A percentile compares a stretch with the other conserved stretches of the same genome.
Conservation (phyloP, 306 rosid species). For the Corylus americana region DNA sequence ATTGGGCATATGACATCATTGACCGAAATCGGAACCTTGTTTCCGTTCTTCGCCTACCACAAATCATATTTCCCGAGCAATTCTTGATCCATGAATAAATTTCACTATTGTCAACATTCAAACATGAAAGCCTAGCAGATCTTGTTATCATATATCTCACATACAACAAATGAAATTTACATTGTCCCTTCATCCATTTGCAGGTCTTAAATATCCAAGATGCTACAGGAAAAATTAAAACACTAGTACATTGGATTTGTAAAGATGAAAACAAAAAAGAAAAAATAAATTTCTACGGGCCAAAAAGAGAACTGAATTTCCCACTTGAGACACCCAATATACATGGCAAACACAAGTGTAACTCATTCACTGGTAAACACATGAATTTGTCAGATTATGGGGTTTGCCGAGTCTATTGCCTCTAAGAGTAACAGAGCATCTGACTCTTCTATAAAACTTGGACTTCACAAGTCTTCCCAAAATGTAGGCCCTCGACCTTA, state of each 20-base stretch:
- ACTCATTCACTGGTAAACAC: slow-evolving; percentile 49
- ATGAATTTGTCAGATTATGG: slow-evolving; percentile 51
- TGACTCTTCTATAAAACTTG: slow-evolving; percentile 61
- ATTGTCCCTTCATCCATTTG: background rate
- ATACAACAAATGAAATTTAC: background rate
- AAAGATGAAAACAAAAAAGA: background rate
- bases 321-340: background rate
- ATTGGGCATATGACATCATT: too few relatives aligned
- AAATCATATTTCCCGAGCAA: background rate
- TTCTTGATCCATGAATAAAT: background rate
- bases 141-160: background rate
- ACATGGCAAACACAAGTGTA: background rate
- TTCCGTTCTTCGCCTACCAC: too few relatives aligned
- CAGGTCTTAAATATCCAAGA: slow-evolving; percentile 1
- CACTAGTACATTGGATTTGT: background rate
- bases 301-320: background rate
- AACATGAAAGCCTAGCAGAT: background rate
- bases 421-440: slow-evolving; percentile 65
- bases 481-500: slow-evolving; percentile 85
- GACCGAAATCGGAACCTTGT: too few relatives aligned
- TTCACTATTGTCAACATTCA: too few relatives aligned
- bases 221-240: background rate
- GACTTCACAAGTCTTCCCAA: slow-evolving; percentile 75
- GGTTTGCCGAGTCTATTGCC: slow-evolving; percentile 66
- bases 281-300: too few relatives aligned